These are phyloP conservation scores for Rosa rugosa DNA, from an alignment of 306 rosid genomes.

Conservation along the genomic window DNA sequence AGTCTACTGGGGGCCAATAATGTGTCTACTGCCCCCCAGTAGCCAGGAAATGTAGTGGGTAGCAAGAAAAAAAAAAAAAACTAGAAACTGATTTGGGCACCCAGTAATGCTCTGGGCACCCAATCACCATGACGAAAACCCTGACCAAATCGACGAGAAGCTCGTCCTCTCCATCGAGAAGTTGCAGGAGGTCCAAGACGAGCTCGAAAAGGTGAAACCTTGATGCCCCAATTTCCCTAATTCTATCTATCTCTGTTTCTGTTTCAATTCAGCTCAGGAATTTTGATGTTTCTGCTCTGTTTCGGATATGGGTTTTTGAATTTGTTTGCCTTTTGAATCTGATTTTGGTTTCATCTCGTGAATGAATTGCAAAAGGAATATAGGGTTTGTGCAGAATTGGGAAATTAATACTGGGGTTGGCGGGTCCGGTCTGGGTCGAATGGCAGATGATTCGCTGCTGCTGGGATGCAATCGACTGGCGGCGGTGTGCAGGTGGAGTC, in stretches of 20 bases:
- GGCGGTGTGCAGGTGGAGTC: too few species aligned
- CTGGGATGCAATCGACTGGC: too few species aligned
- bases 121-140: slow-evolving; percentile 43
- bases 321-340: background rate
- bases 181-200: slow-evolving; percentile 88
- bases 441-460: too few species aligned
- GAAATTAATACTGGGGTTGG: background rate
- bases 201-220: slow-evolving; percentile 70
- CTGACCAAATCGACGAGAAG: slow-evolving; percentile 60
- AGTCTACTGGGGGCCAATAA: too few species aligned
- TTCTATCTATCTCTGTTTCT: background rate
- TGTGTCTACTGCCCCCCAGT: too few species aligned
- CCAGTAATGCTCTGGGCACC: too few species aligned
- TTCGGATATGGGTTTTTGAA: background rate
- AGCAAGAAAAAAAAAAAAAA: too few species aligned
- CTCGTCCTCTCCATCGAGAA: slow-evolving; percentile 80
- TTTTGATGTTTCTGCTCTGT: background rate
- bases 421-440: too few species aligned
- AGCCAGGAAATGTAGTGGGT: too few species aligned
- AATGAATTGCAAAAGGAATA: background rate
- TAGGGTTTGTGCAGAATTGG: background rate
- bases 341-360: background rate
- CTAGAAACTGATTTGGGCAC: too few species aligned
- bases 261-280: background rate
- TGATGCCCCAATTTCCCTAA: background rate